Base-by-base conservation (phyloP, 371 early-diverging fungal genomes). In the Mortierella sp. region DNA sequence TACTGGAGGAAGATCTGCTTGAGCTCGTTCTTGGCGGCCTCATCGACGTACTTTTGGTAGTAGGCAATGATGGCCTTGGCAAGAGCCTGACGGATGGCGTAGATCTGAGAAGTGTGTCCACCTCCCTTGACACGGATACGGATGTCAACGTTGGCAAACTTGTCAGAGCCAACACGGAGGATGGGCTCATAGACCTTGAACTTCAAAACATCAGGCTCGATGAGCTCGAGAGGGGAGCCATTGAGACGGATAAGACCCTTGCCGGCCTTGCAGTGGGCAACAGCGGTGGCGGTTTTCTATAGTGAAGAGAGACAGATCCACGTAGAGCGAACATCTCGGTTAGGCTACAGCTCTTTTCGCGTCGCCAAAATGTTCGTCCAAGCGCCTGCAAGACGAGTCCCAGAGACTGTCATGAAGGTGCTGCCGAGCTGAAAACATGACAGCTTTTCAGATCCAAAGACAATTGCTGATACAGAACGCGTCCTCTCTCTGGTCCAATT, bases 41-140 rank as follows among this genome's bases (percentile, higher is more conserved):
- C 99, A 87, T 99, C 99, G 71, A 97, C 95, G 83, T 79, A 96
- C 90, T 98, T 99, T 82, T 99, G 99, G 93, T 98, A 97, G 91
- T 92, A 99, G 60, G 99, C 99, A 66, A 99, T 96, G 79, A 99
- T 90, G 60, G 96, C 92, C 92, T 99, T 99, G 79, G 99, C 97
- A 84, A 99, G 91, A 55, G 99, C 99, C 88, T 99, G 99, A 82
- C 99, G 97, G 88, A 98, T 96, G 77, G 99, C 96, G 49, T 83
- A 83, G 82, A 99, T 89, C 88, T 96, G 97, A 60, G 99, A 95
- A 67, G 93, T 94, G 82, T 92, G 93, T 87, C 99, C 99, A 92
- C 99, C 99, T 88, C 98, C 98, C 79, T 91, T 88, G 78, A 46
- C 21, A 21, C 29, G 57, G 13, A 45, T 92, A 71, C 97, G 91